Base-by-base conservation (phyloP, 2,329 filamentous ascomycete species). In the Clarireedia homoeocarpa region DNA sequence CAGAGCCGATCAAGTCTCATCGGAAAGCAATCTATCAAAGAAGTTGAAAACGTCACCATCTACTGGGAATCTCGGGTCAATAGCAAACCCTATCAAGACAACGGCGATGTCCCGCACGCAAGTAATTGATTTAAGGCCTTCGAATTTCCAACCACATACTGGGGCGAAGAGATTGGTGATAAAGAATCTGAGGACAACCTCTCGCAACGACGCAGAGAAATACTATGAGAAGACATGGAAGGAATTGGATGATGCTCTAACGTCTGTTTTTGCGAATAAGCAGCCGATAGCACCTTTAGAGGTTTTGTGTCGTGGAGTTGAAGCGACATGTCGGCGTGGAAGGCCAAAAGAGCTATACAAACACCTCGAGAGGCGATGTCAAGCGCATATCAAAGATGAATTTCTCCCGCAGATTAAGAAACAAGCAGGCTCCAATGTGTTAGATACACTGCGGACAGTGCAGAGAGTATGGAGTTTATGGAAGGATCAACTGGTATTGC, bases 161-260 rank as follows among this genome's bases (percentile, higher is more conserved):
- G 91, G 90, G 34, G 85, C 89, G 20, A 91, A 87, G 76, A 91
- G 87, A 72, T 80, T 99, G 47, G 82, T 92, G n/a, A 89, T 99
- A 65, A 96, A 96, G 80, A 97, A 96, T 69, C 79, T 96, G 61
- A 84, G 86, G 58, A 79, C 81, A 1, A 78, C 78, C 73, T 79
- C 57, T 69, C 72, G 40, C 67, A 73, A 52, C 76, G 82, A 90
- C 64, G 81, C 88, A 20, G 83, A 88, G 60, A 78, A 82, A 61
- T 97, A 96, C 74, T 89, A 95, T 65, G 77, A 84, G 42, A 83
- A 84, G 65, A 86, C 84, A 3, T 89, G 87, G 82, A 72, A 74
- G 42, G 86, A 95, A 68, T 76, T 97, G 5, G 83, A 89, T 56
- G 76, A 77, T 38, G 89, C 90, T 1, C 73, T 99, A 53, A 76